Percentiles rank a stretch among this genome's conserved stretches.
phyloP scores from a whole-genome alignment of 2,329 filamentous ascomycete species.

The Aspergillus sp. region DNA sequence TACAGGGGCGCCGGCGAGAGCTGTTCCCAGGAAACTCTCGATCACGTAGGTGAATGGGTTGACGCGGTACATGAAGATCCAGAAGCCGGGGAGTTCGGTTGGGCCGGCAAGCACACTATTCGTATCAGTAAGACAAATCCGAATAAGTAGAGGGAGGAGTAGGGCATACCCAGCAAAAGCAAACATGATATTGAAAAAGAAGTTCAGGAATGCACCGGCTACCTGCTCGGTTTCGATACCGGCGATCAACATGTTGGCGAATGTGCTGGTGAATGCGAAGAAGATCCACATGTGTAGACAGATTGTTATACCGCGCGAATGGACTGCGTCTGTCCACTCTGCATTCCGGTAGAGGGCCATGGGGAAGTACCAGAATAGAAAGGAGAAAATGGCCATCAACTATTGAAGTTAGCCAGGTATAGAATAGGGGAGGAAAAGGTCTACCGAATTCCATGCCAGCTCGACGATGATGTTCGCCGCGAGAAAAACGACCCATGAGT shows the following conservation, averaged over 20 bases:
- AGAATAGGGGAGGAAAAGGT: too few relatives aligned
- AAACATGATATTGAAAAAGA: conserved; percentile 59
- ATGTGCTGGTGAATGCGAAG: conserved; percentile 70
- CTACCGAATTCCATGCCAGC: conserved; percentile 66
- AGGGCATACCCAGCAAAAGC: conserved; percentile 53
- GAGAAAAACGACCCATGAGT: conserved; percentile 73
- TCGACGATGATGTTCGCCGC: conserved; percentile 71
- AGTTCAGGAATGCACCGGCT: conserved; percentile 61
- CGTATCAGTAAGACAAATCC: not conserved
- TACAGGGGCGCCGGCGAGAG: conserved; percentile 31
- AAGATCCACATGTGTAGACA: conserved; percentile 66
- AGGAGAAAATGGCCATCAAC: conserved; percentile 63
- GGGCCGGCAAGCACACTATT: conserved; percentile 52
- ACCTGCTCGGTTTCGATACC: conserved; percentile 69
- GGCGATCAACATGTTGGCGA: conserved; percentile 72
- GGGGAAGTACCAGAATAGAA: conserved; percentile 67
- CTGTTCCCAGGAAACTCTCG: conserved; percentile 44
- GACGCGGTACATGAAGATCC: conserved; percentile 75
- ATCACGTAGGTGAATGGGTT: conserved; percentile 66
- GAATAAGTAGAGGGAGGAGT: too few relatives aligned
- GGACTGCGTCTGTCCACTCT: conserved; percentile 37
- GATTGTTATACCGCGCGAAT: conserved; percentile 62
- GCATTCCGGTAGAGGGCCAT: conserved; percentile 51
- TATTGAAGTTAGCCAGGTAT: too few relatives aligned
- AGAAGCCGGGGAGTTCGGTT: conserved; percentile 64